Evolutionary conservation across 208 protist species (phyloP).

Genomic region (Trypanosoma boissoni): DNA sequence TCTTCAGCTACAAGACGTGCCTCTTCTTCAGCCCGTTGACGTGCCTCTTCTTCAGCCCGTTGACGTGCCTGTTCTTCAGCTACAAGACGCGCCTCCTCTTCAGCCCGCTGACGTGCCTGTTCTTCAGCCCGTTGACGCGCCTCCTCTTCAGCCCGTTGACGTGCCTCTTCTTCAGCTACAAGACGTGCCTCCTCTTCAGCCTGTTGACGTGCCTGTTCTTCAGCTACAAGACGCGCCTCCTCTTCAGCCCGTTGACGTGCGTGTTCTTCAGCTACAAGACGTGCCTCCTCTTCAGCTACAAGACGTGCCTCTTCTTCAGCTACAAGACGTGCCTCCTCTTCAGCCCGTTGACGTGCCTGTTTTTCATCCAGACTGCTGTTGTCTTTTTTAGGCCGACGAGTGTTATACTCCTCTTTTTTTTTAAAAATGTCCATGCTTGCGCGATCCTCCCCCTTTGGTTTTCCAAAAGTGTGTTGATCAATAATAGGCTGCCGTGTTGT

Average conservation of each 20-base stretch:
- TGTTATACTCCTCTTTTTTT: too few species aligned
- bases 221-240: constrained; percentile 10
- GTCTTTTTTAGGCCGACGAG: constrained; percentile 4
- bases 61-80: constrained; percentile 25
- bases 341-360: constrained; percentile 14
- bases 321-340: constrained; percentile 12
- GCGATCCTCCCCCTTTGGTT: constrained; percentile 23
- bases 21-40: too few species aligned
- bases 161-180: constrained; percentile 13
- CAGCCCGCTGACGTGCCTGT: constrained; percentile 17
- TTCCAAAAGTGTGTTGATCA: too few species aligned
- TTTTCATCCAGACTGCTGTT: constrained; percentile 13
- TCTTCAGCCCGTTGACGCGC: background rate
- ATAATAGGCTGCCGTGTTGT: too few species aligned
- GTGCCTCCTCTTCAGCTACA: constrained; percentile 22
- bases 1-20: constrained; percentile 7
- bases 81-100: constrained; percentile 14
- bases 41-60: constrained; percentile 20
- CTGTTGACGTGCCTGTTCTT: constrained; percentile 10
- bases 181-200: constrained; percentile 4
- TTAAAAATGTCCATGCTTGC: too few species aligned
- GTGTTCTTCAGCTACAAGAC: constrained; percentile 22
- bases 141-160: constrained; percentile 20
- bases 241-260: constrained; percentile 17
- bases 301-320: constrained; percentile 12